A percentile compares a stretch with the other conserved stretches of the same genome.
Conservation (phyloP, 805 yeast species). For the Nakazawaea siamensis region DNA sequence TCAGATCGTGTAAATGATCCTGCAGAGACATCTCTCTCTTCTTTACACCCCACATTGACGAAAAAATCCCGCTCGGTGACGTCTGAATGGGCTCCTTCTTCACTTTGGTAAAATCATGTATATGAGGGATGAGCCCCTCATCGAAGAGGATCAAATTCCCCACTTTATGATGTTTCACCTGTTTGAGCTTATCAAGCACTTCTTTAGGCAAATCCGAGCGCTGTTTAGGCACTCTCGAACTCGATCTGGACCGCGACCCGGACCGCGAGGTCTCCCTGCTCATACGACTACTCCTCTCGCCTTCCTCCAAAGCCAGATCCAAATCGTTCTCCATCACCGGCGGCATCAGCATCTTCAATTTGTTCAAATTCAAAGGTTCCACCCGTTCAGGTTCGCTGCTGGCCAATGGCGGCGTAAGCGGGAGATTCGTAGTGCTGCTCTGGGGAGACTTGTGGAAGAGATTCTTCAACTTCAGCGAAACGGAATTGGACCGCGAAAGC, state of each 20-base stretch:
- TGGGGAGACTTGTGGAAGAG: conserved; percentile 10
- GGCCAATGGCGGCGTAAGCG: not conserved
- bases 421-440: conserved; percentile 7
- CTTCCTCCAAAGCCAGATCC: conserved; percentile 21
- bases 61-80: conserved; percentile 17
- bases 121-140: conserved; percentile 22
- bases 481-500: conserved; percentile 9
- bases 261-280: conserved; percentile 9
- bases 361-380: conserved; percentile 12
- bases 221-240: not conserved
- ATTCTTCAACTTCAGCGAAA: conserved; percentile 8
- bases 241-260: conserved; percentile 4
- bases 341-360: conserved; percentile 21
- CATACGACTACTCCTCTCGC: not conserved
- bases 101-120: conserved; percentile 25
- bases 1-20: conserved; percentile 17
- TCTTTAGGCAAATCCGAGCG: conserved; percentile 1
- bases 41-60: conserved; percentile 16
- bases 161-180: conserved; percentile 11
- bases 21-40: conserved; percentile 18
- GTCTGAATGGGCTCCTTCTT: conserved; percentile 23
- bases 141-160: conserved; percentile 21
- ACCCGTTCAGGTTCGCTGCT: not conserved
- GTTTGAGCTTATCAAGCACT: conserved; percentile 2
- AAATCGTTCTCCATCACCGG: conserved; percentile 24